phyloP scores from a whole-genome alignment of 2,329 filamentous ascomycete species.

The Plectosphaerella sp. region DNA sequence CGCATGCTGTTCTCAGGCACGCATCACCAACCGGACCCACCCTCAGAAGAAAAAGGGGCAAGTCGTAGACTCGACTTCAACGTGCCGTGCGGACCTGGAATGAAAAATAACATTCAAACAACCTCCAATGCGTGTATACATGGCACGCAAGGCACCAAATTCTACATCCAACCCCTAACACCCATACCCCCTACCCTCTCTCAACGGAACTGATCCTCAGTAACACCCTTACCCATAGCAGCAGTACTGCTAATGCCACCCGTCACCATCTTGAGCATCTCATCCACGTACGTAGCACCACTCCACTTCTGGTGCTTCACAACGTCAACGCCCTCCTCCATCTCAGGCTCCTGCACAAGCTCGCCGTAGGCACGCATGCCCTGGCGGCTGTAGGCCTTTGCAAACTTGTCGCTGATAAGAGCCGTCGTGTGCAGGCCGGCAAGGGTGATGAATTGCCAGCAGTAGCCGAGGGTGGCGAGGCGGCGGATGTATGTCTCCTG shows the following conservation, averaged over 20 bases:
- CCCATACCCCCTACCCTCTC: neutral
- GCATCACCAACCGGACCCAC: no score
- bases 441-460: constrained; percentile 99
- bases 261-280: constrained; percentile 93
- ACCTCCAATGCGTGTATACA: neutral
- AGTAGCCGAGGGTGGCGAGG: constrained; percentile 84
- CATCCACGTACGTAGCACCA: constrained; percentile 91
- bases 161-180: neutral
- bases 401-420: constrained; percentile 85
- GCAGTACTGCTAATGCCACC: constrained; percentile 88
- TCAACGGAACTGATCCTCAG: constrained; percentile 88
- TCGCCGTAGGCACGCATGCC: constrained; percentile 98
- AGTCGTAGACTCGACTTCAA: no score
- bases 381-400: constrained; percentile 70
- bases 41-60: no score
- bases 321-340: constrained; percentile 84
- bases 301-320: constrained; percentile 99
- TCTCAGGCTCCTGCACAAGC: constrained; percentile 96
- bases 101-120: neutral
- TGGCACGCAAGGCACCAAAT: neutral
- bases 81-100: neutral
- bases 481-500: constrained; percentile 97
- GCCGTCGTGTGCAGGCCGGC: constrained; percentile 94
- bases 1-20: no score
- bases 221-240: constrained; percentile 97